phyloP scores from a whole-genome alignment of 2,329 filamentous ascomycete genomes.

The Immersiporthe knoxdaviesiana region DNA sequence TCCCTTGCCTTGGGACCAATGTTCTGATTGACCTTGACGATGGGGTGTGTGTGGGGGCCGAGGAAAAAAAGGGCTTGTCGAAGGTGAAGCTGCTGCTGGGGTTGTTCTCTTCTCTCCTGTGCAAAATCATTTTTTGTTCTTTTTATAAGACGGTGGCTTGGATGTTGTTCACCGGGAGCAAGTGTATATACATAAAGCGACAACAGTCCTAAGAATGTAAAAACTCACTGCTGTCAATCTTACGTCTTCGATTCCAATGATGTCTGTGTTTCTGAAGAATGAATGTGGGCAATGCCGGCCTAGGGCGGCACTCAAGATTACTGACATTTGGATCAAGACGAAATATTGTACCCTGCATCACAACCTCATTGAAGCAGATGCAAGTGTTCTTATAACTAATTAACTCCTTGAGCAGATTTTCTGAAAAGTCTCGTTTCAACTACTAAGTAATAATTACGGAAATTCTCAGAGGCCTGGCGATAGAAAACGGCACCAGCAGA shows the following conservation, averaged over 20 bases:
- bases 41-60: no score
- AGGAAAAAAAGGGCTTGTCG: slow-evolving; percentile 1
- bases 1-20: neutral
- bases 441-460: no score
- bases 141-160: slow-evolving; percentile 5
- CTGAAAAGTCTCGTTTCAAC: no score
- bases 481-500: no score
- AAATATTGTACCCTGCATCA: no score
- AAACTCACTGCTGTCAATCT: slow-evolving; percentile 12
- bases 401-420: no score
- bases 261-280: neutral
- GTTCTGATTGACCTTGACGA: slow-evolving; percentile 11
- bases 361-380: no score
- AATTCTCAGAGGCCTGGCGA: no score
- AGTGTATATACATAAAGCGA: neutral
- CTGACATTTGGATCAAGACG: no score
- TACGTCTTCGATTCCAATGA: neutral
- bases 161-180: slow-evolving; percentile 9
- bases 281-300: no score
- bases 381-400: no score
- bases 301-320: no score
- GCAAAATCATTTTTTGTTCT: neutral
- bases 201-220: slow-evolving; percentile 9
- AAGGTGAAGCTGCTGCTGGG: slow-evolving; percentile 3
- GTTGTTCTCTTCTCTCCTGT: slow-evolving; percentile 4